Percentiles rank a stretch among this genome's conserved stretches.
These are phyloP conservation scores for Yamadazyma epiphylla DNA, from an alignment of 1,139 yeast species.

Conservation along the genomic window DNA sequence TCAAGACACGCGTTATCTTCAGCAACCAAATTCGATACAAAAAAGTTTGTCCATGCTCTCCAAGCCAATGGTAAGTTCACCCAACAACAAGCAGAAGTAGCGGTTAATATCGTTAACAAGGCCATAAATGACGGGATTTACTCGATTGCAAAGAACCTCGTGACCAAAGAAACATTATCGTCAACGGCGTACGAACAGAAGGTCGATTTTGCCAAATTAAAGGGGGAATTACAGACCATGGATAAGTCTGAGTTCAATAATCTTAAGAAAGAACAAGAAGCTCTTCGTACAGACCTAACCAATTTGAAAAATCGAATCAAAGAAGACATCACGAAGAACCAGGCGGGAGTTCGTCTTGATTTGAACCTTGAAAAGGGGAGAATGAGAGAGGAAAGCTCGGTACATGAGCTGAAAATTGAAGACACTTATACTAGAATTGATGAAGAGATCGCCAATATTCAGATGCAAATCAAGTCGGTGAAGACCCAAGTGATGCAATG, in stretches of 20 bases:
- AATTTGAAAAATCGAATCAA: slow-evolving; percentile 78
- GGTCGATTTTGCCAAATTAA: slow-evolving; percentile 90
- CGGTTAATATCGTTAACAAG: slow-evolving; percentile 68
- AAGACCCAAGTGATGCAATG: slow-evolving; percentile 97
- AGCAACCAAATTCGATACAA: slow-evolving; percentile 78
- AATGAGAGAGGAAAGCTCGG: slow-evolving; percentile 88
- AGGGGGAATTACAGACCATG: slow-evolving; percentile 84
- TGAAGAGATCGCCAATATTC: slow-evolving; percentile 91
- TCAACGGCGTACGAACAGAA: slow-evolving; percentile 91
- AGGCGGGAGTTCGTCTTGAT: slow-evolving; percentile 87
- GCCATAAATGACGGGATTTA: slow-evolving; percentile 82
- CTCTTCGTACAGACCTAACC: slow-evolving; percentile 79
- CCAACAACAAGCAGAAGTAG: slow-evolving; percentile 74
- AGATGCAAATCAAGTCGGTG: slow-evolving; percentile 89
- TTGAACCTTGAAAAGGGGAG: slow-evolving; percentile 92
- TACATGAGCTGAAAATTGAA: slow-evolving; percentile 87
- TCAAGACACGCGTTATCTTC: too few relatives aligned
- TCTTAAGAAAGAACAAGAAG: slow-evolving; percentile 83
- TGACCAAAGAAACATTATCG: slow-evolving; percentile 75
- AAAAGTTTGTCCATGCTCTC: slow-evolving; percentile 65
- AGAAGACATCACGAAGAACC: slow-evolving; percentile 88
- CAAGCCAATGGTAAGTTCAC: slow-evolving; percentile 68
- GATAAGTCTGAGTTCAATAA: slow-evolving; percentile 84
- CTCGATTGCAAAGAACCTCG: slow-evolving; percentile 71
- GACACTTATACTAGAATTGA: slow-evolving; percentile 94